Evolutionary conservation across 306 rosid genomes (phyloP).

Genomic region (Pueraria montana): DNA sequence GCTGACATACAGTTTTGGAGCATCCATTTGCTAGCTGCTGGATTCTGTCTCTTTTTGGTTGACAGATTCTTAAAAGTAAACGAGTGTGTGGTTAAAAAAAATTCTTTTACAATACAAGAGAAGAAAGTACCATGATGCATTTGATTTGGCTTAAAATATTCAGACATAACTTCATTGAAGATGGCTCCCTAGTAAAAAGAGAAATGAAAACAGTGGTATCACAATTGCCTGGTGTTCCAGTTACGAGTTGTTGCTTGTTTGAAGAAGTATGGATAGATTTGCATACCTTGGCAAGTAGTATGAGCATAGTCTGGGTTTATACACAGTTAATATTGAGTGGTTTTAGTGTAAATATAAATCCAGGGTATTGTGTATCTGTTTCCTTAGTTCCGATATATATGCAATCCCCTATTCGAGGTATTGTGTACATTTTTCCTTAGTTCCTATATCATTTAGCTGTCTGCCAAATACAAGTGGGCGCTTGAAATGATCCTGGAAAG

Average conservation of each 20-base stretch:
- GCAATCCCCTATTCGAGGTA: slow-evolving; percentile 39
- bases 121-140: slow-evolving; percentile 51
- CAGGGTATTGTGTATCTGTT: slow-evolving; percentile 47
- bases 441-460: slow-evolving; percentile 44
- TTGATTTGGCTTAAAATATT: slow-evolving; percentile 54
- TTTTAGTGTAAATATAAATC: slow-evolving; percentile 59
- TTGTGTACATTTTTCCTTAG: slow-evolving; percentile 43
- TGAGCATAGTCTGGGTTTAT: slow-evolving; percentile 48
- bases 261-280: slow-evolving; percentile 52
- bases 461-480: slow-evolving; percentile 44
- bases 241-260: slow-evolving; percentile 42
- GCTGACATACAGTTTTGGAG: slow-evolving; percentile 60
- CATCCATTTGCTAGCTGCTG: slow-evolving; percentile 59
- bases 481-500: slow-evolving; percentile 44
- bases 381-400: slow-evolving; percentile 41
- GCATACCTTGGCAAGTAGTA: slow-evolving; percentile 47
- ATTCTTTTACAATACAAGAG: slow-evolving; percentile 51
- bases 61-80: slow-evolving; percentile 60
- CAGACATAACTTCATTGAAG: slow-evolving; percentile 52
- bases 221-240: slow-evolving; percentile 41
- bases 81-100: slow-evolving; percentile 49
- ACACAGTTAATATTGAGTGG: slow-evolving; percentile 42
- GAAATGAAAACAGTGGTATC: slow-evolving; percentile 43
- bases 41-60: slow-evolving; percentile 62
- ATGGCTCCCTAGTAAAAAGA: slow-evolving; percentile 37